Evolutionary conservation across 257 asterid species (phyloP), one percentile per base, ranked within the genome.

Genomic region (Solanum neorickii): DNA sequence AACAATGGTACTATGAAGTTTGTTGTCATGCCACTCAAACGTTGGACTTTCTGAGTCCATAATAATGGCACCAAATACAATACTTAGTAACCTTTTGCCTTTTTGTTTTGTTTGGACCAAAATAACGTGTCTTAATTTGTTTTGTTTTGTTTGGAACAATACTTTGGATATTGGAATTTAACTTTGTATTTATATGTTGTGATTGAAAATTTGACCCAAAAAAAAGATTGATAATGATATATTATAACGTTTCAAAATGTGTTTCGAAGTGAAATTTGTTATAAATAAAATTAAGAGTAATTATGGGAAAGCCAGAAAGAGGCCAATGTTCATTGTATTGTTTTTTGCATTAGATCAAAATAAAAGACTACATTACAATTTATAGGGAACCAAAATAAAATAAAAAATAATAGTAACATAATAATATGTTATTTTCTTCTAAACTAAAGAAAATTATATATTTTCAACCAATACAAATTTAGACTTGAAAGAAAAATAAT

Each of bases 1-100:
- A 90, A 83, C n/a, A 88, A 25, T 29, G 99, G 98, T 13, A 90
- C 91, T 31, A 94, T 95, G 99, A 96, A 95, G 68, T 96, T 96
- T 13, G 84, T 92, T 0, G 92, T 94, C 14, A 92, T 92, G 93
- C 98, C 99, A 1, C 82, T 92, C 49, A 85, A 92, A 77, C 97
- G 89, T 41, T 87, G 92, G 95, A 35, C 82, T 42, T 88, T 16
- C 18, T 80, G 23, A 80, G 39, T 25, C 27, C 13, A 41, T 29
- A 23, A 23, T 5, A 14, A 3, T 3, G 21, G 15, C 3, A 33
- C 25, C n/a, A 70, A 70, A 33, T 70, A 70, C 37, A 14, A 44
- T 77, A 78, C 14, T 56, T 4, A 15, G 6, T 15, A 13, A 27
- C 10, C 20, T 72, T 33, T 37, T 37, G 49, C 18, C 37, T 73